phyloP scores from a whole-genome alignment of 306 rosid genomes.

The Luffa aegyptiaca region DNA sequence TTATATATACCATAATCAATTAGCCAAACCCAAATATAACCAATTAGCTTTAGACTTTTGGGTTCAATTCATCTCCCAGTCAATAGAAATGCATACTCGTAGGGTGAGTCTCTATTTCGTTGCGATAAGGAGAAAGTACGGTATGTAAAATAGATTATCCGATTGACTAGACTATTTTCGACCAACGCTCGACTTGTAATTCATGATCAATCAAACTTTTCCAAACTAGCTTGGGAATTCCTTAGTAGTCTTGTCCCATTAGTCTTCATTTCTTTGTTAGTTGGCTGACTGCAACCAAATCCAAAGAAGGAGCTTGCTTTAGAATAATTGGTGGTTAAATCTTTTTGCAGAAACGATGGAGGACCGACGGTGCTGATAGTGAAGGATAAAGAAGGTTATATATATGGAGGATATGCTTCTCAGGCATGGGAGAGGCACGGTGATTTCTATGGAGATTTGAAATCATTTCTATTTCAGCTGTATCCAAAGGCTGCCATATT shows the following conservation, averaged over 20 bases:
- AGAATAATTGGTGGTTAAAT: conserved; percentile 21
- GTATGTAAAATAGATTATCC: background rate
- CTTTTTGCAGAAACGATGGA: conserved; percentile 48
- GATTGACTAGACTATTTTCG: background rate
- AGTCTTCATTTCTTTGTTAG: background rate
- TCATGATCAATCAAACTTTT: background rate
- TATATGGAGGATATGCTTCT: conserved; percentile 94
- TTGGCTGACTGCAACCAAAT: conserved; percentile 3
- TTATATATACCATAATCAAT: background rate
- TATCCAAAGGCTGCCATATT: conserved; percentile 65
- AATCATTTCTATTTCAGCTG: conserved; percentile 64
- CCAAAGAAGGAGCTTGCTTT: background rate
- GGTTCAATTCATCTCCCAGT: background rate
- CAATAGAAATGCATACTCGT: background rate
- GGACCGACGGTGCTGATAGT: conserved; percentile 75
- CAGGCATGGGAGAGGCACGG: conserved; percentile 89
- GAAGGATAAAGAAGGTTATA: conserved; percentile 65
- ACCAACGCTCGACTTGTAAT: background rate
- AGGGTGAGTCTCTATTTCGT: background rate
- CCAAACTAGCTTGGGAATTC: background rate
- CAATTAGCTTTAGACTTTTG: background rate
- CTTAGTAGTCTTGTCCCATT: background rate
- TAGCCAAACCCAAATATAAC: background rate
- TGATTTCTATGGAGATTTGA: conserved; percentile 85
- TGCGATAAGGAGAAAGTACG: background rate